Base-by-base conservation (phyloP, 805 yeast genomes). In the Wickerhamomyces chambardii region DNA sequence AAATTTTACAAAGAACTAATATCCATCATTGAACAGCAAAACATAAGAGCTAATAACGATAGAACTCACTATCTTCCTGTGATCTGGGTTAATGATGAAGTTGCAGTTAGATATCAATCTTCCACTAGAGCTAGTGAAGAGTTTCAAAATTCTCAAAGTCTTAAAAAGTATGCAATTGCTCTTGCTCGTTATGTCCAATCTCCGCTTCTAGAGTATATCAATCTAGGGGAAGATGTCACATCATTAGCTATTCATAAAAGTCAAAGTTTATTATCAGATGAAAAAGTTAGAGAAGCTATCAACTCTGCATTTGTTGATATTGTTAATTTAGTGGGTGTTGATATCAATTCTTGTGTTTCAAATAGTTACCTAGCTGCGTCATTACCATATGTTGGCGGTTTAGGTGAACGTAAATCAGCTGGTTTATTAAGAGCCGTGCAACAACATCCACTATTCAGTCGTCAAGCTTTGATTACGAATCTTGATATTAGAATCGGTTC, bases 401-500 rank as follows among this genome's bases (percentile, higher is more conserved):
- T 92, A 40, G 99, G 99, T 30, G 95, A 95, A 34, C 79, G 98
- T 63, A 92, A 92, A 58, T 90, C 97, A 0, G 71, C 83, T 19
- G 95, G 95, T 32, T 68, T 92, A 40, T 53, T 90, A 30, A 84
- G 87, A 56, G 84, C 84, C 29, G 77, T 92, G 43, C 86, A 83
- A 50, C 65, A 71, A 24, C 64, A 64, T 43, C 68, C 69, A 29
- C 68, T 41, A 61, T 64, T 51, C 81, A 94, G 48, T 73, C 90
- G 98, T 51, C 80, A 84, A 45, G 95, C 89, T 41, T 70, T 92
- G 44, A 83, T 92, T 42, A 81, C 89, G 27, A 78, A 78, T 46
- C 84, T 78, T 42, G 75, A 87, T 38, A 51, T 51, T 29, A 41
- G 41, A 32, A 70, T 89, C 4, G 75, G 92, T 12, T 84, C 86